phyloP scores from a whole-genome alignment of 345 rosid species.

The Populus euphratica region DNA sequence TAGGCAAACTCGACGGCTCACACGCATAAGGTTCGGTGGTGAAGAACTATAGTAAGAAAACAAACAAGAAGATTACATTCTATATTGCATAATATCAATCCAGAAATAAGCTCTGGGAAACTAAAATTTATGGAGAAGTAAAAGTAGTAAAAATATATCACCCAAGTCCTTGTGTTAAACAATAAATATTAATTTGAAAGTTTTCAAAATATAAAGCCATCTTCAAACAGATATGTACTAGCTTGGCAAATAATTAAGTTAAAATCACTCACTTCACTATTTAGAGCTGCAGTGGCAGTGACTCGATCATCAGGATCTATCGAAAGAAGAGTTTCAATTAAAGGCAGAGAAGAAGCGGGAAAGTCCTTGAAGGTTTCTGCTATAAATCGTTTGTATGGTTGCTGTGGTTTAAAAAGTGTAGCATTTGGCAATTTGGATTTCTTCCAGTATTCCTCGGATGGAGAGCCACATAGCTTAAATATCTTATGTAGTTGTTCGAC shows the following conservation, averaged over 20 bases:
- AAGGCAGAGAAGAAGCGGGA: slow-evolving; percentile 54
- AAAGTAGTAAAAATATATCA: background rate
- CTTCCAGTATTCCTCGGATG: slow-evolving; percentile 84
- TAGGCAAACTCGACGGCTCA: slow-evolving; percentile 82
- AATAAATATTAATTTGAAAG: background rate
- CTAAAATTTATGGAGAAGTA: background rate
- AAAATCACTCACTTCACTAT: slow-evolving; percentile 56
- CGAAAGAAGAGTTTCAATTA: slow-evolving; percentile 67
- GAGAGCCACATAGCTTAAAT: slow-evolving; percentile 86
- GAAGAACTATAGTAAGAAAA: slow-evolving; percentile 62
- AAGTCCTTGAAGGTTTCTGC: slow-evolving; percentile 69
- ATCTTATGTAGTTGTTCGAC: slow-evolving; percentile 93
- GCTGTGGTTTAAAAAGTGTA: slow-evolving; percentile 75
- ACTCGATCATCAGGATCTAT: slow-evolving; percentile 79
- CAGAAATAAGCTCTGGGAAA: background rate
- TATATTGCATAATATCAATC: slow-evolving; percentile 3
- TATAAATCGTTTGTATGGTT: slow-evolving; percentile 67
- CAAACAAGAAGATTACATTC: slow-evolving; percentile 4
- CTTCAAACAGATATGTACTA: background rate
- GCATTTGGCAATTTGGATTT: slow-evolving; percentile 77
- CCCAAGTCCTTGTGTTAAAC: background rate
- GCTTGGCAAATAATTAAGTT: background rate
- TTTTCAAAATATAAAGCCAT: background rate
- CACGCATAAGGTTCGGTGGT: slow-evolving; percentile 72
- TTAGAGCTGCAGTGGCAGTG: slow-evolving; percentile 65